Percentiles rank a stretch among this genome's conserved stretches.
Evolutionary conservation across 2,329 filamentous ascomycete genomes (phyloP).

Genomic region (Huntiella savannae): DNA sequence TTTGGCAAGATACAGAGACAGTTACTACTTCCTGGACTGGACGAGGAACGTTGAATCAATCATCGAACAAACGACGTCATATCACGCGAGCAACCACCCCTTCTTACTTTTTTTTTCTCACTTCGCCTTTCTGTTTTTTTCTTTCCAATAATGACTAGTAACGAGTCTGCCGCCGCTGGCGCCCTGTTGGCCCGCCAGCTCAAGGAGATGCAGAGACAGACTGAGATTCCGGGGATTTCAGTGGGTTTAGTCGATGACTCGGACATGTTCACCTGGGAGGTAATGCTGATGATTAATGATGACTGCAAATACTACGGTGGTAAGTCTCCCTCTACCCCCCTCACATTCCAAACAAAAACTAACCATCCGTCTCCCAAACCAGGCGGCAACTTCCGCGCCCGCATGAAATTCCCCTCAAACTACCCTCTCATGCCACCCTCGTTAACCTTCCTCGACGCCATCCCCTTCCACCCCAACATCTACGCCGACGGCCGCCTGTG

Average conservation of each 20-base stretch:
- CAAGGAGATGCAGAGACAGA: slow-evolving; percentile 82
- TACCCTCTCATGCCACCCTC: slow-evolving; percentile 81
- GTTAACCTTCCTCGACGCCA: slow-evolving; percentile 66
- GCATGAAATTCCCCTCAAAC: slow-evolving; percentile 61
- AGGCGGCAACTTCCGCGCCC: slow-evolving; percentile 86
- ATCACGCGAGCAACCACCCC: neutral
- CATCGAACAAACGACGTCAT: too few relatives aligned
- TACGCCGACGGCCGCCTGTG: slow-evolving; percentile 77
- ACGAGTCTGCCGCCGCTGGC: slow-evolving; percentile 38
- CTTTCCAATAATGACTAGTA: slow-evolving; percentile 20
- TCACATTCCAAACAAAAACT: slow-evolving; percentile 1
- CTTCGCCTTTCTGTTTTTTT: neutral
- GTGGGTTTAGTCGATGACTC: slow-evolving; percentile 68
- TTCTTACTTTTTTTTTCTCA: neutral
- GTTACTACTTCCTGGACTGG: too few relatives aligned
- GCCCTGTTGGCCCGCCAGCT: slow-evolving; percentile 67
- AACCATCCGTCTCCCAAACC: neutral
- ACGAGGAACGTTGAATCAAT: too few relatives aligned
- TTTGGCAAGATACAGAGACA: too few relatives aligned
- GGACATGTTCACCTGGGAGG: slow-evolving; percentile 95
- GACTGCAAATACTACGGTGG: slow-evolving; percentile 88
- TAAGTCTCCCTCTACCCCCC: slow-evolving; percentile 22
- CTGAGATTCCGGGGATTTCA: slow-evolving; percentile 85
- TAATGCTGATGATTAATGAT: slow-evolving; percentile 96
- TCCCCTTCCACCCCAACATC: slow-evolving; percentile 88